Conservation (phyloP, 2,329 filamentous ascomycete genomes). For the Salinomyces thailandicus region DNA sequence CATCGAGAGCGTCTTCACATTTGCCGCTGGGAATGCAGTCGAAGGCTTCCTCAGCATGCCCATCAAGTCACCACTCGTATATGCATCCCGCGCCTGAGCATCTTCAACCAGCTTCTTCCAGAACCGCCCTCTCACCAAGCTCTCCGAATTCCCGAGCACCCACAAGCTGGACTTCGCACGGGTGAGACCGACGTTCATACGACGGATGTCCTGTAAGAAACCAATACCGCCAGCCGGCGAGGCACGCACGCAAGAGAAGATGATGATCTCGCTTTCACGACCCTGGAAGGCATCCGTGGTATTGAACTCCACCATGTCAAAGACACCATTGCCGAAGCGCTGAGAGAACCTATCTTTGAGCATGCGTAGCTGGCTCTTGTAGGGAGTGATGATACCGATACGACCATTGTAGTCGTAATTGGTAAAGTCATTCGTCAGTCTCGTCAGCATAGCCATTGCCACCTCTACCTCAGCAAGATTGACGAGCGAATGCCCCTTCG, state of each 20-base stretch:
- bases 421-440: conserved; percentile 62
- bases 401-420: conserved; percentile 49
- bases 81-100: conserved; percentile 61
- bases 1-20: conserved; percentile 14
- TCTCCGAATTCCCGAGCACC: conserved; percentile 86
- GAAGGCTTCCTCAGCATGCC: conserved; percentile 46
- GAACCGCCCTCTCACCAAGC: conserved; percentile 76
- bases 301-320: conserved; percentile 85
- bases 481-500: conserved; percentile 77
- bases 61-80: conserved; percentile 58
- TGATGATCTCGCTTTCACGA: conserved; percentile 93
- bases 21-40: conserved; percentile 26
- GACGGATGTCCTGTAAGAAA: conserved; percentile 94
- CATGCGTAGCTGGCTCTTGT: conserved; percentile 82
- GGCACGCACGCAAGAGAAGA: conserved; percentile 95
- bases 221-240: conserved; percentile 89
- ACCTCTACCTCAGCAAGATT: conserved; percentile 81
- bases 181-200: conserved; percentile 98
- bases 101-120: conserved; percentile 83
- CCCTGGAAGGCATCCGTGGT: conserved; percentile 98
- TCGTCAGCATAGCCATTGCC: conserved; percentile 72
- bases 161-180: conserved; percentile 93
- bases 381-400: conserved; percentile 94
- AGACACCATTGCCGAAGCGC: conserved; percentile 63
- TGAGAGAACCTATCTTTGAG: conserved; percentile 64